A percentile compares a stretch with the other conserved stretches of the same genome.
Evolutionary conservation across 768 basidiomycete species (phyloP).

Genomic region (Sistotremastrum niveocremeum): DNA sequence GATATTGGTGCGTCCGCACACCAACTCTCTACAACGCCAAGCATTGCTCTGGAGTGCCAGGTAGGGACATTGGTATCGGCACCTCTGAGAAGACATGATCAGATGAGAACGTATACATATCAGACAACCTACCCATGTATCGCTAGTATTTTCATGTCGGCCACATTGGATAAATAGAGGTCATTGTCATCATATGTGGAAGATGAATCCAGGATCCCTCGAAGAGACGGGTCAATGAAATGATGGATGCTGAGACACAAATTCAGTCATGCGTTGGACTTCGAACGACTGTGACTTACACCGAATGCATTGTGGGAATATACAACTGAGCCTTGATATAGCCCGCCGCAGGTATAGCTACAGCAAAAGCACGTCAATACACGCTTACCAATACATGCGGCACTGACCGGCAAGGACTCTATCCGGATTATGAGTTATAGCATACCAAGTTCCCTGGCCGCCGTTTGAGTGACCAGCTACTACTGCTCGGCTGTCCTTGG

Average conservation of each 20-base stretch:
- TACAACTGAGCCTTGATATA: conserved; percentile 86
- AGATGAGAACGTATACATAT: conserved; percentile 1
- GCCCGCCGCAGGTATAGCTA: conserved; percentile 65
- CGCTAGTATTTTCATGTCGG: conserved; percentile 52
- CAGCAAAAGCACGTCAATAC: background rate
- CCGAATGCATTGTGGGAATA: conserved; percentile 55
- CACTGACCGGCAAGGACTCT: conserved; percentile 45
- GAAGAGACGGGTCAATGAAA: conserved; percentile 62
- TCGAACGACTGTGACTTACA: conserved; percentile 17
- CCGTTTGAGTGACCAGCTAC: conserved; percentile 90
- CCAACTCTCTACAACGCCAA: conserved; percentile 48
- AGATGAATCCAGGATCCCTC: conserved; percentile 58
- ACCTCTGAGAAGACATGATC: conserved; percentile 30
- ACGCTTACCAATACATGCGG: conserved; percentile 4
- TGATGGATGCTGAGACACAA: conserved; percentile 40
- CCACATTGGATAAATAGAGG: conserved; percentile 67
- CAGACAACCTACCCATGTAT: conserved; percentile 53
- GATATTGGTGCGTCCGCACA: conserved; percentile 34
- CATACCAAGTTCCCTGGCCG: conserved; percentile 80
- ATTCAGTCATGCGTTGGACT: too few relatives aligned
- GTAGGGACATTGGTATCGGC: conserved; percentile 78
- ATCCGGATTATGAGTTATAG: conserved; percentile 68
- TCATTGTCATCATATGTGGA: conserved; percentile 83
- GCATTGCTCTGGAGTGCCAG: conserved; percentile 65
- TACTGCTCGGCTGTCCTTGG: conserved; percentile 30